These are phyloP conservation scores for Mucor lusitanicus DNA, from an alignment of 371 early-diverging fungal species.

Conservation along the genomic window DNA sequence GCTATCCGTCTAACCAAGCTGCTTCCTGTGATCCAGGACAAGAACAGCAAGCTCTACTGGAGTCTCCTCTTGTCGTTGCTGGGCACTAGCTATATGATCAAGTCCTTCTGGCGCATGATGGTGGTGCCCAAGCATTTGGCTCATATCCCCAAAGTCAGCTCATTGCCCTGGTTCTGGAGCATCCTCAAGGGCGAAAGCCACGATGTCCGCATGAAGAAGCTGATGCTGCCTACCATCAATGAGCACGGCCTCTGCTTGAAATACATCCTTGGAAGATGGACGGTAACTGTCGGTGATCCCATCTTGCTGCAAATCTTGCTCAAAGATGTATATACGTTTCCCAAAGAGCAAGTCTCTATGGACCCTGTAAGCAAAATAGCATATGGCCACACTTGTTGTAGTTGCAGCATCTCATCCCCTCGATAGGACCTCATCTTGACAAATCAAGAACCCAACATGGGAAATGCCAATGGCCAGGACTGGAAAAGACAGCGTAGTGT, in stretches of 20 bases:
- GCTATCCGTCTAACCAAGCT: background rate
- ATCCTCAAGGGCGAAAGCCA: conserved; percentile 20
- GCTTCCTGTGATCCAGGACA: background rate
- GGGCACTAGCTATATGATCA: background rate
- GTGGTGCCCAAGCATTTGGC: conserved; percentile 18
- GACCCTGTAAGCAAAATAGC: conserved; percentile 32
- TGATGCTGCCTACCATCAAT: conserved; percentile 23
- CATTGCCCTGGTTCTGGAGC: conserved; percentile 26
- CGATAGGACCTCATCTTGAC: conserved; percentile 16
- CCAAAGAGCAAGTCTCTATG: conserved; percentile 18
- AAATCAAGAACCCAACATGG: conserved; percentile 15
- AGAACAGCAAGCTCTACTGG: background rate
- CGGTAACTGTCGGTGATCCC: conserved; percentile 29
- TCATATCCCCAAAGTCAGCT: conserved; percentile 30
- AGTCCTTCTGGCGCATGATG: conserved; percentile 1
- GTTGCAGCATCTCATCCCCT: background rate
- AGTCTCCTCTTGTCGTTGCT: background rate
- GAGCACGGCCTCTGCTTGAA: conserved; percentile 33
- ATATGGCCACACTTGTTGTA: background rate
- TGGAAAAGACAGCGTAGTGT: conserved; percentile 19
- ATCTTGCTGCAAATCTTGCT: conserved; percentile 22
- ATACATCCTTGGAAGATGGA: conserved; percentile 29
- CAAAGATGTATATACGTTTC: conserved; percentile 22
- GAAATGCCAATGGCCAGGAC: conserved; percentile 9
- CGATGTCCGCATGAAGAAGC: conserved; percentile 18